A percentile compares a stretch with the other conserved stretches of the same genome.
Conservation (phyloP, 2,329 filamentous ascomycete genomes). For the Colletotrichum tropicicola region DNA sequence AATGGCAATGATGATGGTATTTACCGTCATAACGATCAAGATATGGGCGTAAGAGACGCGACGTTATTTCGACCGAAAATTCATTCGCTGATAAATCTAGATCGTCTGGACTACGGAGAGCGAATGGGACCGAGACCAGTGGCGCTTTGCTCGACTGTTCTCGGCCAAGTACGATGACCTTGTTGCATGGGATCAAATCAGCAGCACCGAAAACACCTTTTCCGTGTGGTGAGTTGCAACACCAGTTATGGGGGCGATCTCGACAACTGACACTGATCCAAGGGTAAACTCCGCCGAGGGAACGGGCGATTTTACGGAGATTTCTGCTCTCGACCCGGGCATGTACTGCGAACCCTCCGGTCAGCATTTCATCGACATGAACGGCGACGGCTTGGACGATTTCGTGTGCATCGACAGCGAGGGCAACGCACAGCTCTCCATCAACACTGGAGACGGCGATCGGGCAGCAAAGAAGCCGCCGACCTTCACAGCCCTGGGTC, state of each 20-base stretch:
- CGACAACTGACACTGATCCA: too few species aligned
- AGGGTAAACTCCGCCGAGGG: background rate
- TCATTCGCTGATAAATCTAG: background rate
- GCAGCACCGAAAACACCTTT: too few species aligned
- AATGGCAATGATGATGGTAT: background rate
- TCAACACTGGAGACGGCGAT: background rate
- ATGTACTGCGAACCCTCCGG: background rate
- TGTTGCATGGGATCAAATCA: too few species aligned
- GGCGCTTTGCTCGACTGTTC: too few species aligned
- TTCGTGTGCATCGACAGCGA: background rate
- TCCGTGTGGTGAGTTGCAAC: too few species aligned
- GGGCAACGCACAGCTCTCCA: background rate
- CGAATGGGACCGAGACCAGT: too few species aligned
- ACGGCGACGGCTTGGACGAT: background rate
- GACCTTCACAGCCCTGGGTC: background rate
- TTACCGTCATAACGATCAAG: background rate
- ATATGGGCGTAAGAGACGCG: background rate
- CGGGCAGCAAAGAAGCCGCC: background rate
- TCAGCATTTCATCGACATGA: background rate
- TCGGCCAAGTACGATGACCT: too few species aligned
- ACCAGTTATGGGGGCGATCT: too few species aligned
- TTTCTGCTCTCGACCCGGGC: background rate
- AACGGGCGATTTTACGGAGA: background rate
- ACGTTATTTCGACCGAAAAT: background rate
- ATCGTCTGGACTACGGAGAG: background rate